Evolutionary conservation across 495 filamentous ascomycete genomes (phyloP).

Genomic region (Aspergillus diversus): DNA sequence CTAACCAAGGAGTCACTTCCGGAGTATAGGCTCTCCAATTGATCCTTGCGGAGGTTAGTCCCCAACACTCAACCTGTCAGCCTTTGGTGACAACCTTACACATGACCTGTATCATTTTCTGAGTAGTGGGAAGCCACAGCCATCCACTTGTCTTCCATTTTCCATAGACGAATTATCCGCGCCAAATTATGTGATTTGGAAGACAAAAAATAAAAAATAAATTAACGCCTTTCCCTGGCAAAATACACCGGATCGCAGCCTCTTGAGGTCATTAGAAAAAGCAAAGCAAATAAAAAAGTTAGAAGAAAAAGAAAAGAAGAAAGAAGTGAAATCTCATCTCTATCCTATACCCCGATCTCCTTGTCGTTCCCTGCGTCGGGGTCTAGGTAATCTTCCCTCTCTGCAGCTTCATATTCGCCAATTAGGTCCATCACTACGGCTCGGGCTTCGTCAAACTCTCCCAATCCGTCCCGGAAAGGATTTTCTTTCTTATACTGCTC

Average conservation of each 20-base stretch:
- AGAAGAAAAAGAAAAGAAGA: constrained; percentile 7
- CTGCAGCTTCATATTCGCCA: constrained; percentile 93
- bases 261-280: constrained; percentile 23
- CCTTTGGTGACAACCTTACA: neutral
- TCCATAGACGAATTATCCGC: constrained; percentile 10
- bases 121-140: neutral
- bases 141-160: constrained; percentile 6
- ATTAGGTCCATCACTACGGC: constrained; percentile 88
- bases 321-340: constrained; percentile 17
- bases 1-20: too few relatives aligned
- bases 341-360: constrained; percentile 36
- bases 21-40: too few relatives aligned
- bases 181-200: constrained; percentile 13
- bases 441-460: constrained; percentile 92
- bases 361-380: constrained; percentile 61
- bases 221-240: constrained; percentile 26
- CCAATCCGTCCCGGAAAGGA: constrained; percentile 85
- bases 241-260: constrained; percentile 23
- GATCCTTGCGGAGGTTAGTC: too few relatives aligned
- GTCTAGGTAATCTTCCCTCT: constrained; percentile 84
- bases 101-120: neutral
- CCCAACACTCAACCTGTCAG: too few relatives aligned
- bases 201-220: constrained; percentile 18
- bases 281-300: constrained; percentile 9
- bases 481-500: constrained; percentile 94